These are phyloP conservation scores for Neonectria coccinea DNA, from an alignment of 2,329 filamentous ascomycete species.

Conservation along the genomic window DNA sequence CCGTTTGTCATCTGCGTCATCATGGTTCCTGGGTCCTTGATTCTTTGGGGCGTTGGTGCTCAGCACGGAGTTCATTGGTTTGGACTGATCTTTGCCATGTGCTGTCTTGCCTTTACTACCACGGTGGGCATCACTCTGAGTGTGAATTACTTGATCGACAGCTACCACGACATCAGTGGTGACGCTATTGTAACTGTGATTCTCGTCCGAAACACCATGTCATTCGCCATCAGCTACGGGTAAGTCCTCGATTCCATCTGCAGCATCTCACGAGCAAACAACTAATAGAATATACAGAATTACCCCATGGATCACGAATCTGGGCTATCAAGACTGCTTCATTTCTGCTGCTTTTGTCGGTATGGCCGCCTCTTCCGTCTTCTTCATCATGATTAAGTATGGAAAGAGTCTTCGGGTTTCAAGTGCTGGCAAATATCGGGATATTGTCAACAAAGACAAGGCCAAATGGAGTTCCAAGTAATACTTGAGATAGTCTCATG, in stretches of 20 bases:
- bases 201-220: conserved; percentile 54
- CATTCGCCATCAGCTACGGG: conserved; percentile 51
- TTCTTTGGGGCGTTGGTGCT: conserved; percentile 52
- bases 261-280: no score
- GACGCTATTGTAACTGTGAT: conserved; percentile 56
- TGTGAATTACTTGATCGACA: conserved; percentile 56
- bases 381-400: conserved; percentile 61
- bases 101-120: conserved; percentile 49
- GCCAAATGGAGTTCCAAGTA: conserved; percentile 7
- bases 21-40: conserved; percentile 45
- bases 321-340: conserved; percentile 58
- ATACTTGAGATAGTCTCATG: neutral
- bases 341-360: conserved; percentile 56
- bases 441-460: conserved; percentile 27
- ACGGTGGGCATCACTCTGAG: conserved; percentile 53
- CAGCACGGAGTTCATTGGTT: conserved; percentile 56
- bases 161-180: conserved; percentile 54
- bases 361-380: conserved; percentile 53
- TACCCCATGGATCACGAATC: conserved; percentile 57
- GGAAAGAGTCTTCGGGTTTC: conserved; percentile 50
- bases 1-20: conserved; percentile 49
- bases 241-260: neutral
- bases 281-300: conserved; percentile 51
- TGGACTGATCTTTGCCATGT: conserved; percentile 56
- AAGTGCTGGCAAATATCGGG: conserved; percentile 31